phyloP scores from a whole-genome alignment of 345 rosid species.

The Camelina neglecta region DNA sequence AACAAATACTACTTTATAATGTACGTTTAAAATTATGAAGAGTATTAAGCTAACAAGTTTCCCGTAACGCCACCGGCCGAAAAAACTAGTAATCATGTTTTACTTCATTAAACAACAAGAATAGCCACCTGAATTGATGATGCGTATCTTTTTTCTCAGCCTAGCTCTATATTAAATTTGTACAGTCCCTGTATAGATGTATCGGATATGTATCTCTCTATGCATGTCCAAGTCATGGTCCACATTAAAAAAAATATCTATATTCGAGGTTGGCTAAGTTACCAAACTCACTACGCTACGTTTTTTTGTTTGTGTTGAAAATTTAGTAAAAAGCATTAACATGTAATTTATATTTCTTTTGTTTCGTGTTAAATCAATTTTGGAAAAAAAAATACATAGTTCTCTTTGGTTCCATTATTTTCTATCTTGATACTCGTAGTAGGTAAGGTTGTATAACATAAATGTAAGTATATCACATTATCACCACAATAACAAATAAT shows the following conservation, averaged over 20 bases:
- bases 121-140: neutral
- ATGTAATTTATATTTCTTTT: neutral
- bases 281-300: neutral
- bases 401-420: conserved; percentile 2
- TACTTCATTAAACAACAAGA: neutral
- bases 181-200: no score
- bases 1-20: no score
- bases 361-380: neutral
- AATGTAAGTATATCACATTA: neutral
- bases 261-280: neutral
- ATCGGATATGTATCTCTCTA: no score
- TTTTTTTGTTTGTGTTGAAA: neutral
- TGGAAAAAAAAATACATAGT: neutral
- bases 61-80: neutral
- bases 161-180: no score
- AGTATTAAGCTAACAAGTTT: no score
- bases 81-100: neutral
- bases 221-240: no score
- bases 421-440: neutral
- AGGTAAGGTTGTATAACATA: neutral
- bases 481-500: no score
- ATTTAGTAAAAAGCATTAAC: neutral
- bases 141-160: no score
- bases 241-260: no score
- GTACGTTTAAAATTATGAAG: neutral